phyloP scores from a whole-genome alignment of 257 asterid species.

The Solanum ossicruentum region DNA sequence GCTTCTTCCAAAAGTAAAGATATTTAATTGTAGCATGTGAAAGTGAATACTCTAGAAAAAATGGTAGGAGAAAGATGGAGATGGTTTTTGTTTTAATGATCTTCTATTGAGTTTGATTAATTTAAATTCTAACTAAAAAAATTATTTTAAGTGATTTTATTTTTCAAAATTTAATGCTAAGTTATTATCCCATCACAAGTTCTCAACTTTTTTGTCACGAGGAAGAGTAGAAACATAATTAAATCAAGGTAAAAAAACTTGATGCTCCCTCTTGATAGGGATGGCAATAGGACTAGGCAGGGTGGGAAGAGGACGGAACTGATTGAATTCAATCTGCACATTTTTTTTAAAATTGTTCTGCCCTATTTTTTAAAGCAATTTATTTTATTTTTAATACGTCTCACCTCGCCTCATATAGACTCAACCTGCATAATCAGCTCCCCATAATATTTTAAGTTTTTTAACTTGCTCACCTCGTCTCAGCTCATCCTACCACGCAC shows the following conservation, averaged over 20 bases:
- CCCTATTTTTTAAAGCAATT: too few species aligned
- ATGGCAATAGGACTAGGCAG: too few species aligned
- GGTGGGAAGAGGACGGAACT: too few species aligned
- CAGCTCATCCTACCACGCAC: too few species aligned
- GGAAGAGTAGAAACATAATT: neutral
- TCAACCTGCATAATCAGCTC: too few species aligned
- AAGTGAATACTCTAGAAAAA: neutral
- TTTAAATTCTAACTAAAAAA: neutral
- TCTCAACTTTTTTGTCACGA: neutral
- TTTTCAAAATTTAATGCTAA: neutral
- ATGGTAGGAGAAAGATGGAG: neutral
- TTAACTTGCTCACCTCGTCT: too few species aligned
- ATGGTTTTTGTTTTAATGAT: neutral
- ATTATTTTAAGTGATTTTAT: neutral
- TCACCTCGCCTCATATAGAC: too few species aligned
- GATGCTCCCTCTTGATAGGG: neutral
- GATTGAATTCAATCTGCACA: too few species aligned
- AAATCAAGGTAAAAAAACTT: neutral
- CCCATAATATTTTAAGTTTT: too few species aligned
- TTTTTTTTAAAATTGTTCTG: too few species aligned
- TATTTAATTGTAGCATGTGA: neutral
- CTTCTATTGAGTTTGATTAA: too few species aligned
- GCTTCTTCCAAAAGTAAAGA: neutral
- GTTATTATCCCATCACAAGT: neutral
- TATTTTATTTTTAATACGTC: too few species aligned